Base-by-base conservation (phyloP, 2,329 filamentous ascomycete genomes). In the Dactylellina haptotyla region DNA sequence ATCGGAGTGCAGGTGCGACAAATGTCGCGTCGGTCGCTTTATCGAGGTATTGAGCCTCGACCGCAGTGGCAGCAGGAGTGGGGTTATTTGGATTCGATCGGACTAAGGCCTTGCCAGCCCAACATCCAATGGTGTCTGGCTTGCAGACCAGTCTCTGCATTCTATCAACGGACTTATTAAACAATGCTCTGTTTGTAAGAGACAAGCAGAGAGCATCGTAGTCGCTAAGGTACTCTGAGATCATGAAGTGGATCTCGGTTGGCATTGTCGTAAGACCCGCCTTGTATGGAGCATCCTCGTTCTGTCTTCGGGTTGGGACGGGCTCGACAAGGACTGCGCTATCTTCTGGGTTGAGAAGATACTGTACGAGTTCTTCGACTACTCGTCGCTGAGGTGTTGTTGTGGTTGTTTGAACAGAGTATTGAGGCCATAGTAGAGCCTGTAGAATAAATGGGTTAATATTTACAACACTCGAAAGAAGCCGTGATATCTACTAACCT, bases 371-470 rank as follows among this genome's bases (percentile, higher is more conserved):
- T 28, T 73, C 69, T 59, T 73, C 69, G 18, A 73, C 62, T 16
- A 66, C 69, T 34, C 69, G 32, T 34, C 69, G 54, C 61, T 66
- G 69, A 4, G 61, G 39, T 30, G 41, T 56, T 20, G 61, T 73
- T 16, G 69, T 62, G 48, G 61, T 51, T 12, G 54, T 73, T 5
- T 23, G 54, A 16, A 50, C 28, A 23, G 37, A 57, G 37, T 73
- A 59, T 30, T 73, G 69, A 8, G 61, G 69, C 69, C 69, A 73
- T 65, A 66, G 61, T 5, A 73, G 48, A 4, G 69, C 69, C 61
- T 73, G 30, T 16, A 37, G 4, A 25, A 50, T 1, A 50, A 45
- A 9, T 4, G 5, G 5, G 41, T 50, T 50, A 28, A n/a, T 26
- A 3, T 41, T 26, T 34, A 34, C 14, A 34, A 6, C 14, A 34